phyloP scores from a whole-genome alignment of 768 basidiomycete species.

The Suillus weaverae region DNA sequence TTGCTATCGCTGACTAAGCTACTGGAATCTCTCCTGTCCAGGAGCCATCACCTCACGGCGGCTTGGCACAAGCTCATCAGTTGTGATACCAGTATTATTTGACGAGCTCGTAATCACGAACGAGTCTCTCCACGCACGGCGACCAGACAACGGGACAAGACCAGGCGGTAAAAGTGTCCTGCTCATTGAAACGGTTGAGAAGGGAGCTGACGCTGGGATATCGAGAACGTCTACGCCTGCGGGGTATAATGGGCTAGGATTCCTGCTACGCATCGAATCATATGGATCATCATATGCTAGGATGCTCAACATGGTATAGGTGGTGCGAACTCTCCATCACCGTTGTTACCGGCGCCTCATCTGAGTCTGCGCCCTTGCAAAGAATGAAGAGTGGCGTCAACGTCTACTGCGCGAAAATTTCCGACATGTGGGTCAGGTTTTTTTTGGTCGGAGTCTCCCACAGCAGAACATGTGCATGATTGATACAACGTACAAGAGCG shows the following conservation, averaged over 20 bases:
- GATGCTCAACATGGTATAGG: too few species aligned
- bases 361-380: too few species aligned
- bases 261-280: constrained; percentile 16
- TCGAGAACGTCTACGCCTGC: constrained; percentile 49
- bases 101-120: constrained; percentile 30
- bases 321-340: too few species aligned
- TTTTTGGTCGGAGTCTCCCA: neutral
- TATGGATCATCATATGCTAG: too few species aligned
- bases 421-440: neutral
- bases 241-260: constrained; percentile 27
- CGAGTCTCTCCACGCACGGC: constrained; percentile 35
- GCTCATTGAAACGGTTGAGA: constrained; percentile 39
- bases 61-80: too few species aligned
- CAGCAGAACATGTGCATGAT: neutral
- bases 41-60: too few species aligned
- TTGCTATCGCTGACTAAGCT: too few species aligned
- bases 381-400: too few species aligned
- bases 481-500: neutral
- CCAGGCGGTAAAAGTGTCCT: constrained; percentile 38
- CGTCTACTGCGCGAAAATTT: too few species aligned
- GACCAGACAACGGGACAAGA: constrained; percentile 29
- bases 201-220: constrained; percentile 55
- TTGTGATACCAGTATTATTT: constrained; percentile 37
- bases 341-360: too few species aligned
- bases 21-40: too few species aligned